Base-by-base conservation (phyloP, 768 basidiomycete species). In the Rhodotorula paludigena region DNA sequence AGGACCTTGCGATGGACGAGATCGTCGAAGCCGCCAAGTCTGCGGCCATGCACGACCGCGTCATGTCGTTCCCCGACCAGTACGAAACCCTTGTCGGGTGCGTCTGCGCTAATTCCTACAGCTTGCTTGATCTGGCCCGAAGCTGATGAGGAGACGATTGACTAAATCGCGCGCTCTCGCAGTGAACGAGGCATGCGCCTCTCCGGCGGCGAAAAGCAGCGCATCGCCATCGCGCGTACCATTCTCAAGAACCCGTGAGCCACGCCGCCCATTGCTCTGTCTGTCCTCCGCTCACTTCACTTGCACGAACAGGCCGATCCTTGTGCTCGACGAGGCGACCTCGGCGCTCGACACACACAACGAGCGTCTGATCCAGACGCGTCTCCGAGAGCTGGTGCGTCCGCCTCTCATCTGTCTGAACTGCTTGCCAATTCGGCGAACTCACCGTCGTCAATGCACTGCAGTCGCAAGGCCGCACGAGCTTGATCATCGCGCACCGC, bases 291-390 rank as follows among this genome's bases (percentile, higher is more conserved):
- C 21, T 91, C 25, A 47, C 10, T 18, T 7, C 23, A 11, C 20
- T 39, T 25, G 10, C 20, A 28, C 35, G 38, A 28, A 4, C 39
- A 42, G 38, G 47, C 61, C 67, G 14, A 61, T 67, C 25, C 55
- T 67, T 20, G 36, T 67, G 9, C 66, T 67, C 16, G 66, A 61
- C 18, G 59, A 60, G 33, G 60, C 49, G 7, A 45, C 79, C 14
- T 76, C 73, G 69, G 90, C 91, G 20, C 79, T 96, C 67, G 92
- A 96, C 78, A 92, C 91, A 3, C 86, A 87, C 16, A 92, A 91
- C 0, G 91, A 94, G 77, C 87, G 89, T 64, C 89, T 90, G 73
- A 91, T 94, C 63, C 89, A 92, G 77, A 87, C 86, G 68, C 89
- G 90, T 14, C 81, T 93, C n/a, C 86, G 88, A 68, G 87, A 88